phyloP scores from a whole-genome alignment of 176 grass and related monocot species.

The Aegilops speltoides region DNA sequence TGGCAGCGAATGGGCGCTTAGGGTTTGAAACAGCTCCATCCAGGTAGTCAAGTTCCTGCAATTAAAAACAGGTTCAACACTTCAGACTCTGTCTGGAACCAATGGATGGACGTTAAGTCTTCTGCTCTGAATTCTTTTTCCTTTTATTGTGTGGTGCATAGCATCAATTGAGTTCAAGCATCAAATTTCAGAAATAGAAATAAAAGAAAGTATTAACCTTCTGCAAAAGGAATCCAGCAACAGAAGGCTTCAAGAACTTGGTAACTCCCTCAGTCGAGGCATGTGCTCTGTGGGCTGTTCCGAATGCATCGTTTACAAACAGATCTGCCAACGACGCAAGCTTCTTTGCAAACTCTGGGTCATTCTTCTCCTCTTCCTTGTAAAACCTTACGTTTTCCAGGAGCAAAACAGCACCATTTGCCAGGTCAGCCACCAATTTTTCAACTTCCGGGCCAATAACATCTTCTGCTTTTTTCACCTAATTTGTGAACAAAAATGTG shows the following conservation, averaged over 20 bases:
- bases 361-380: constrained; percentile 84
- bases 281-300: constrained; percentile 77
- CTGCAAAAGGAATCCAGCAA: constrained; percentile 73
- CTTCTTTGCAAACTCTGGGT: constrained; percentile 74
- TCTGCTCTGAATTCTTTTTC: background rate
- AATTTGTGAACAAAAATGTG: background rate
- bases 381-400: constrained; percentile 84
- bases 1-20: constrained; percentile 69
- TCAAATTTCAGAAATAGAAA: background rate
- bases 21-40: constrained; percentile 75
- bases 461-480: constrained; percentile 71
- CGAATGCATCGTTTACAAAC: constrained; percentile 72
- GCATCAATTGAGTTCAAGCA: background rate
- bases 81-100: background rate
- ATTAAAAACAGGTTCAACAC: constrained; percentile 20
- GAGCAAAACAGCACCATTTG: constrained; percentile 61
- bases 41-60: constrained; percentile 78
- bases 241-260: constrained; percentile 68
- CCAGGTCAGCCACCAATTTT: constrained; percentile 42
- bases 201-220: constrained; percentile 41
- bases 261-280: constrained; percentile 80
- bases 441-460: constrained; percentile 68
- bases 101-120: background rate
- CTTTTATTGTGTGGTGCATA: background rate
- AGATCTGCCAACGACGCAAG: constrained; percentile 62